A percentile compares a stretch with the other conserved stretches of the same genome.
Evolutionary conservation across 305 asterid genomes (phyloP).

Genomic region (Fraxinus sp.): DNA sequence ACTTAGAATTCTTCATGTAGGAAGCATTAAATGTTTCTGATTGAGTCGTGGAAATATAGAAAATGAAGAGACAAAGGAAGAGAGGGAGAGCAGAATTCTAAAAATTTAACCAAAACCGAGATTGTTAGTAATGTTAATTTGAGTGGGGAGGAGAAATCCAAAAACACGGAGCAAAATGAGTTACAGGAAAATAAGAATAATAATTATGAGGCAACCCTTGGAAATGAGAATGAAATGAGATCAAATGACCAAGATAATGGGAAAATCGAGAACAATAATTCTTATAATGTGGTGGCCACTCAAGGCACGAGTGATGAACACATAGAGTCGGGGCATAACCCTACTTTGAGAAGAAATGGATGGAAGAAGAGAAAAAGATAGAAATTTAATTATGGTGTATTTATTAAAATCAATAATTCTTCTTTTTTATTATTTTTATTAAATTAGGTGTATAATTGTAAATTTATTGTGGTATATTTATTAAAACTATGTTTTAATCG

Average conservation of each 20-base stretch:
- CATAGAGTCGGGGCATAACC: conserved; percentile 13
- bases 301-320: conserved; percentile 22
- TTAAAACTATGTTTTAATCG: too few species aligned
- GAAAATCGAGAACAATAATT: conserved; percentile 23
- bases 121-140: conserved; percentile 21
- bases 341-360: conserved; percentile 9
- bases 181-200: conserved; percentile 16
- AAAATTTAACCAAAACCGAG: conserved; percentile 30
- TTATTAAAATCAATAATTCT: too few species aligned
- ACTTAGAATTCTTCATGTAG: too few species aligned
- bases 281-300: background rate
- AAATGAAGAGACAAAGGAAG: conserved; percentile 30
- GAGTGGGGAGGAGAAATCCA: conserved; percentile 29
- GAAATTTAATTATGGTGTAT: too few species aligned
- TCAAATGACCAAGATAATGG: conserved; percentile 24
- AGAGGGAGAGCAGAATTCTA: conserved; percentile 31
- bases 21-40: too few species aligned
- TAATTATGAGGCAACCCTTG: conserved; percentile 15
- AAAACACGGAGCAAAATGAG: conserved; percentile 23
- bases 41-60: background rate
- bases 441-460: too few species aligned
- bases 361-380: too few species aligned
- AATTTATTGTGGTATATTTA: too few species aligned
- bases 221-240: conserved; percentile 10
- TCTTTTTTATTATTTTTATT: too few species aligned